Evolutionary conservation across 148 eudicot species (phyloP), one percentile per base, ranked within the genome.

Genomic region (Rhododendron griersonianum): DNA sequence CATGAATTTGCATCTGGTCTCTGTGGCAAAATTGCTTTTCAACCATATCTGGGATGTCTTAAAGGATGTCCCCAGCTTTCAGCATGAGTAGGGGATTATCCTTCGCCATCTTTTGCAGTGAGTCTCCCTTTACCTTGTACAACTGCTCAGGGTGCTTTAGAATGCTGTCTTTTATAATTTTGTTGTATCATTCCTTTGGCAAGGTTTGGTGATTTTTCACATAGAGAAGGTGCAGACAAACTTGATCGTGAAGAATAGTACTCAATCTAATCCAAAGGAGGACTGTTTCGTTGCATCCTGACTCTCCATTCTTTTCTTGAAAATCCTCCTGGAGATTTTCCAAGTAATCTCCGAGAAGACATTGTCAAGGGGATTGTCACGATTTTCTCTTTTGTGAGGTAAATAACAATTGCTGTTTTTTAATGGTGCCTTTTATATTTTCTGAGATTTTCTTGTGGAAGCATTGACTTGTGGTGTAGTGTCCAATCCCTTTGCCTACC

Each of bases 291-390:
- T 48, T 91, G 86, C 85, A 90, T 94, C 75, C 86, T 90, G 89
- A 93, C 95, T 44, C 93, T 97, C 59, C 98, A 95, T 86, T 93
- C 94, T 75, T 93, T 97, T 86, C 92, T 97, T 84, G 96, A 92
- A 89, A 97, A 94, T 87, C 98, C 99, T 78, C 99, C 99, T 35
- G 99, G 98, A 81, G 99, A 95, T 90, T 94, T 94, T 88, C 93
- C 96, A 41, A 92, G 87, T 83, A 89, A 82, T 89, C 91, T 97
- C 39, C 93, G 98, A 53, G 92, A 91, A 81, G 96, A 91, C 77
- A 87, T 97, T 82, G 92, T 93, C 57, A 89, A 86, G 78, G 93
- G 95, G 79, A 93, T 97, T 86, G 78, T 91, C 61, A 90, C 78
- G 75, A 92, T 95, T 77, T 97, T 95, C 85, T 88, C 92, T 85